These are phyloP conservation scores for Coemansia sp. DNA, from an alignment of 192 early-diverging fungal species.

Conservation along the genomic window DNA sequence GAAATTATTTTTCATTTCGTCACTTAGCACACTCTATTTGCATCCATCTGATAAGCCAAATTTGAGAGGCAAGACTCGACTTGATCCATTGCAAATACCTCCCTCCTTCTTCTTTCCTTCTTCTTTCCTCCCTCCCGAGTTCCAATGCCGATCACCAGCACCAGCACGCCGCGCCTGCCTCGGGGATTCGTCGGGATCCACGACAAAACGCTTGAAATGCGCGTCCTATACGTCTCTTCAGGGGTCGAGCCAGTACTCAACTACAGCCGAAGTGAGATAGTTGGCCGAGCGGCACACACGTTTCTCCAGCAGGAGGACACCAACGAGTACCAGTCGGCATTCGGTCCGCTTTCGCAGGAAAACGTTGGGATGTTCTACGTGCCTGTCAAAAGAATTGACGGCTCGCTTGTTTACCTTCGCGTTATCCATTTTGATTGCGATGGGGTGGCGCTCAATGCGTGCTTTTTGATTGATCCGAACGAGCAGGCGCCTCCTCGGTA, in stretches of 20 bases:
- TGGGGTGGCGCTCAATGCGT: slow-evolving; percentile 19
- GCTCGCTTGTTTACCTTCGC: slow-evolving; percentile 1
- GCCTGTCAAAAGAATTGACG: background rate
- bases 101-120: background rate
- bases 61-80: too few relatives aligned
- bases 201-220: slow-evolving; percentile 37
- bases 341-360: slow-evolving; percentile 1
- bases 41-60: background rate
- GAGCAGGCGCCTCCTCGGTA: background rate
- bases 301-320: slow-evolving; percentile 12
- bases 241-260: slow-evolving; percentile 11
- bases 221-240: slow-evolving; percentile 33
- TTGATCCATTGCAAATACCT: background rate
- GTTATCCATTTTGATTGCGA: slow-evolving; percentile 31
- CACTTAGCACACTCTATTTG: background rate
- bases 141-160: background rate
- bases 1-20: too few relatives aligned
- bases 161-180: background rate
- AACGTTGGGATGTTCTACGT: slow-evolving; percentile 10
- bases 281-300: slow-evolving; percentile 4
- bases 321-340: slow-evolving; percentile 9
- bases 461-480: background rate
- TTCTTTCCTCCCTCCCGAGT: background rate
- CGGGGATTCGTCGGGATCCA: slow-evolving; percentile 34
- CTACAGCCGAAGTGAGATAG: slow-evolving; percentile 8